phyloP scores from a whole-genome alignment of 108 stramenopile species.

The Skeletonema menzelii region DNA sequence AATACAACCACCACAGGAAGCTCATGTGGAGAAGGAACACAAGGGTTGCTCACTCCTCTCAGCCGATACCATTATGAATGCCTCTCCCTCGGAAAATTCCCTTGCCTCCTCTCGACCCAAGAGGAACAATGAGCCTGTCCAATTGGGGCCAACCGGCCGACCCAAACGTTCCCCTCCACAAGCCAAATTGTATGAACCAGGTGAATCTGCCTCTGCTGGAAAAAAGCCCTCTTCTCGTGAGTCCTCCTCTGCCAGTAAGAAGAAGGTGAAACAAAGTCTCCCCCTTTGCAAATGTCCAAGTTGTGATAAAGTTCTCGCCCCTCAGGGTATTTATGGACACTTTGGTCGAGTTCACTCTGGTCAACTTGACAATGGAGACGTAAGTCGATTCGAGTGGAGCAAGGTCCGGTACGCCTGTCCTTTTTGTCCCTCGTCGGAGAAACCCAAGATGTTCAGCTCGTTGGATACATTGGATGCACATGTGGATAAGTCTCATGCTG shows the following conservation, averaged over 20 bases:
- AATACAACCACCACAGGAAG: neutral
- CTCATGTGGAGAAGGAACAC: neutral
- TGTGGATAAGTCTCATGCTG: constrained; percentile 4
- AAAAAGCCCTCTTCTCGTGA: neutral
- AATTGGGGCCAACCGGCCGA: neutral
- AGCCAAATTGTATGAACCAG: neutral
- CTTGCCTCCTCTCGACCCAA: neutral
- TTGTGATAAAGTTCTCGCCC: constrained; percentile 14
- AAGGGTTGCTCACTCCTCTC: neutral
- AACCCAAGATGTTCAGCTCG: constrained; percentile 7
- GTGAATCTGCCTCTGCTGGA: neutral
- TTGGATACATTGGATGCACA: constrained; percentile 8
- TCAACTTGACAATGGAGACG: constrained; percentile 2
- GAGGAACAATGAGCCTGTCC: neutral
- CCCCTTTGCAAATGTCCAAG: constrained; percentile 22
- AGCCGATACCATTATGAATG: neutral
- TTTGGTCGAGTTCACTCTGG: constrained; percentile 22
- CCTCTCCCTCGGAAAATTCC: neutral
- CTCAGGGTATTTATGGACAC: constrained; percentile 18
- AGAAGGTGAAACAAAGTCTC: neutral
- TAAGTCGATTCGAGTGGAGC: constrained; percentile 10
- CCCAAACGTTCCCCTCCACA: neutral
- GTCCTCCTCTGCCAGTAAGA: neutral
- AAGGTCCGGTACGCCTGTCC: constrained; percentile 17
- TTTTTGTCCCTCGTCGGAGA: constrained; percentile 12